Percentiles rank a stretch among this genome's conserved stretches.
Evolutionary conservation across 345 rosid species (phyloP).

Genomic region (Camelina hispida): DNA sequence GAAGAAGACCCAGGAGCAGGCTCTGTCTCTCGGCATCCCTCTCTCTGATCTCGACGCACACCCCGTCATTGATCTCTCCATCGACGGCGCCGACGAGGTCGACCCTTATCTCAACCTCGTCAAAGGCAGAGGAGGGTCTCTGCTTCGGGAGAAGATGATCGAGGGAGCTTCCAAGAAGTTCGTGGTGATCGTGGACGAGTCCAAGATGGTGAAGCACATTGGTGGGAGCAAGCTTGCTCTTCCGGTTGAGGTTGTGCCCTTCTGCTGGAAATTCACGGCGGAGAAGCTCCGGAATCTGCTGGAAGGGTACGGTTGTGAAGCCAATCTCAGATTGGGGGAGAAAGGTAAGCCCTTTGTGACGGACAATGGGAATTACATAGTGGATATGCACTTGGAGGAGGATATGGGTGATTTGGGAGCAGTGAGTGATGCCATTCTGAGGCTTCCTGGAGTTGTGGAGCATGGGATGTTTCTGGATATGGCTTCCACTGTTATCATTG

Average conservation of each 20-base stretch:
- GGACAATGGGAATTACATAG: constrained; percentile 83
- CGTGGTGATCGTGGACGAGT: constrained; percentile 75
- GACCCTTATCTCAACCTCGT: constrained; percentile 80
- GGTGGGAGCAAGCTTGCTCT: constrained; percentile 82
- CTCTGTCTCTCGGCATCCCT: constrained; percentile 80
- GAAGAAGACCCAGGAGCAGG: constrained; percentile 73
- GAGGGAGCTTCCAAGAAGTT: constrained; percentile 82
- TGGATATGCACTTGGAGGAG: constrained; percentile 71
- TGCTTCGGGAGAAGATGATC: constrained; percentile 92
- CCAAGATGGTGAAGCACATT: constrained; percentile 62
- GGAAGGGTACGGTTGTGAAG: constrained; percentile 64
- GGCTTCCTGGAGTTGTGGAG: constrained; percentile 90
- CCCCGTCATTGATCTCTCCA: constrained; percentile 76
- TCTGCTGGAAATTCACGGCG: constrained; percentile 79
- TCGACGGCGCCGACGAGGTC: constrained; percentile 98
- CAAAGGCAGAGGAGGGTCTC: constrained; percentile 93
- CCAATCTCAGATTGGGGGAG: constrained; percentile 47
- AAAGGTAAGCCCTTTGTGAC: constrained; percentile 64
- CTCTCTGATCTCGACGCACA: constrained; percentile 77
- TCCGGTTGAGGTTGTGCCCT: constrained; percentile 88
- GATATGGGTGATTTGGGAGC: constrained; percentile 78
- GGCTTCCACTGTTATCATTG: constrained; percentile 92
- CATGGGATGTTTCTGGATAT: constrained; percentile 95
- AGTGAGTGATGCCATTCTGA: constrained; percentile 72
- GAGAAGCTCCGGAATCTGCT: constrained; percentile 58